These are phyloP conservation scores for Rhodocollybia butyracea DNA, from an alignment of 768 basidiomycete genomes.

Conservation along the genomic window DNA sequence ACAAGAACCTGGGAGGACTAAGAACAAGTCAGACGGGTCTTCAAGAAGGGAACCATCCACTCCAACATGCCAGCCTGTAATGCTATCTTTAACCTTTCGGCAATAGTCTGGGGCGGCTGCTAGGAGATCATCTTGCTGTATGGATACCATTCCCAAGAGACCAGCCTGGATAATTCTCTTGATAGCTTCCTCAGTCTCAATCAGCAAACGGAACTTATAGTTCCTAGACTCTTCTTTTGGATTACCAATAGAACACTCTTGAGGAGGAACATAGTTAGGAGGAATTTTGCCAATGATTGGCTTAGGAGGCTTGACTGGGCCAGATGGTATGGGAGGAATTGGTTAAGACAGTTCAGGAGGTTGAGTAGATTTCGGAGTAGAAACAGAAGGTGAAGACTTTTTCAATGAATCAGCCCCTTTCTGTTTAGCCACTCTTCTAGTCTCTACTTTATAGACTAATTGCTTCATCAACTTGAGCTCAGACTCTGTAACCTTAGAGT, in stretches of 20 bases:
- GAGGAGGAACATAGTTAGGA: background rate
- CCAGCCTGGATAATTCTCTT: background rate
- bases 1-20: too few species aligned
- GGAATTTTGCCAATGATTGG: background rate
- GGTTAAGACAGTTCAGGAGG: background rate
- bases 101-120: background rate
- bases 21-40: fast-evolving
- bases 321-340: background rate
- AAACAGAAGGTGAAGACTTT: background rate
- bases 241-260: background rate
- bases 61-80: background rate
- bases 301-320: background rate
- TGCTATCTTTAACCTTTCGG: background rate
- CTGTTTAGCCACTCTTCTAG: background rate
- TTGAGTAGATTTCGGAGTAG: background rate
- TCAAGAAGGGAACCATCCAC: background rate
- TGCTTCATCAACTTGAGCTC: background rate
- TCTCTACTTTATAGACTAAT: background rate
- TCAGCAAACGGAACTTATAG: background rate
- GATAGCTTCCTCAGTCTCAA: background rate
- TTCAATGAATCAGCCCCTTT: background rate
- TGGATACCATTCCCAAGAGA: background rate
- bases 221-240: background rate
- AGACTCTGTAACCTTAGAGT: too few species aligned
- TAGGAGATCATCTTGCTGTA: background rate